Conservation (phyloP, 1,284 basidiomycete genomes). For the Pascua guehoae region DNA sequence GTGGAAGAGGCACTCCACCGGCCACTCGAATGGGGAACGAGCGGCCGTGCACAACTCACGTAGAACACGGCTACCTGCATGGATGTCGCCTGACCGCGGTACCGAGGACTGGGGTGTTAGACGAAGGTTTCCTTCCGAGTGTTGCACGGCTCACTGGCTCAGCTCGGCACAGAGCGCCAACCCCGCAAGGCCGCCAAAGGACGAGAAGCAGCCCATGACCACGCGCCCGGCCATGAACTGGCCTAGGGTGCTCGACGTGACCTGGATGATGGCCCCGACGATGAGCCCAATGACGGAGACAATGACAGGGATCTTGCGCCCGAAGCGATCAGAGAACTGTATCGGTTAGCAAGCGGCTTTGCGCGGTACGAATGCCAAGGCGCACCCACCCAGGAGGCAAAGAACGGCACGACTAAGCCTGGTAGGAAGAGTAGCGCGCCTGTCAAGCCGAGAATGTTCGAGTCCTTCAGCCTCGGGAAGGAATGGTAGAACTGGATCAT, state of each 20-base stretch:
- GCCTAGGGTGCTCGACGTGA: background rate
- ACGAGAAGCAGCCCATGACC: slow-evolving; percentile 9
- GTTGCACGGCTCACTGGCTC: background rate
- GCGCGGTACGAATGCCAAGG: too few relatives aligned
- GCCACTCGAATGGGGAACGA: too few relatives aligned
- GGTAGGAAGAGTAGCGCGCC: slow-evolving; percentile 7
- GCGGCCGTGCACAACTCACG: background rate
- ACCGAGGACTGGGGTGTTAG: slow-evolving; percentile 1
- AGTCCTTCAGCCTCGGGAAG: slow-evolving; percentile 2
- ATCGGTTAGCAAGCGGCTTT: background rate
- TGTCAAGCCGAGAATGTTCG: slow-evolving; percentile 3
- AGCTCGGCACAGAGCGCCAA: slow-evolving; percentile 11
- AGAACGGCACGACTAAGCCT: background rate
- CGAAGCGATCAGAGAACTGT: slow-evolving; percentile 5
- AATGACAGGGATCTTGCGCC: slow-evolving; percentile 11
- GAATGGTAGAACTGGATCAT: background rate
- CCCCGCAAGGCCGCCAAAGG: slow-evolving; percentile 2
- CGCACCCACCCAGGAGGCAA: slow-evolving; percentile 1
- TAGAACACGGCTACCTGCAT: slow-evolving; percentile 9
- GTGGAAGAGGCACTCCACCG: too few relatives aligned
- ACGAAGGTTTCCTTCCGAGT: background rate
- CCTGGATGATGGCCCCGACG: slow-evolving; percentile 9
- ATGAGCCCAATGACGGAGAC: slow-evolving; percentile 7
- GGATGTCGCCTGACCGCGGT: slow-evolving; percentile 8
- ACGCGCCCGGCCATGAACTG: slow-evolving; percentile 8